Conservation (phyloP, 768 basidiomycete genomes). For the Rhodotorula taiwanensis region DNA sequence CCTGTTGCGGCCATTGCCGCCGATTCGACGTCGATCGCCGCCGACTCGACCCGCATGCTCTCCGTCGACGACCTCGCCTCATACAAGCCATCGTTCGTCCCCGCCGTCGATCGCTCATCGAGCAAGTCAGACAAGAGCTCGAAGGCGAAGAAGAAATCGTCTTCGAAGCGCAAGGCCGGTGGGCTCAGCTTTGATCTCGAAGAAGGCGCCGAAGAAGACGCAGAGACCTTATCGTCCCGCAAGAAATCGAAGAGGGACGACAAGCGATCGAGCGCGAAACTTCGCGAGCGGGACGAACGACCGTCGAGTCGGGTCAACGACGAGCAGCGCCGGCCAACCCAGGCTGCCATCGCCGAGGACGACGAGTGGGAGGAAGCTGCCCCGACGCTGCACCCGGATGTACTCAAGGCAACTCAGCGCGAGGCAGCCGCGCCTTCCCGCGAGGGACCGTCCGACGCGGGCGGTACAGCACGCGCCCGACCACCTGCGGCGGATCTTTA, state of each 20-base stretch:
- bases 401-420: neutral
- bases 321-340: slow-evolving; percentile 30
- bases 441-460: neutral
- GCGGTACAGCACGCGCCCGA: too few species aligned
- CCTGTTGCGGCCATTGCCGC: neutral
- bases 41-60: slow-evolving; percentile 6
- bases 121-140: slow-evolving; percentile 29
- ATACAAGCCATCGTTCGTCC: slow-evolving; percentile 84
- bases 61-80: slow-evolving; percentile 48
- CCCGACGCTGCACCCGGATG: slow-evolving; percentile 10
- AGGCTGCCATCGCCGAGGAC: slow-evolving; percentile 49
- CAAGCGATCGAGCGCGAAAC: slow-evolving; percentile 1
- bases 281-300: slow-evolving; percentile 45
- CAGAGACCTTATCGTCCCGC: neutral
- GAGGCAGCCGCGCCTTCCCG: neutral
- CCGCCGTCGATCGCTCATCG: slow-evolving; percentile 41
- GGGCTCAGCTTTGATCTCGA: slow-evolving; percentile 74
- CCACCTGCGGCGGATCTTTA: too few species aligned
- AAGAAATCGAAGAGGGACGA: slow-evolving; percentile 1
- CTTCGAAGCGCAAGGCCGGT: slow-evolving; percentile 43
- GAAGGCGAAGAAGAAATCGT: slow-evolving; percentile 46
- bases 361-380: slow-evolving; percentile 43
- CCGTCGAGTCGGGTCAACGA: neutral
- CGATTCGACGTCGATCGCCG: slow-evolving; percentile 12
- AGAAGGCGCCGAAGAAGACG: slow-evolving; percentile 52